Base-by-base conservation (phyloP, 805 yeast species). In the Saturnispora quitensis region DNA sequence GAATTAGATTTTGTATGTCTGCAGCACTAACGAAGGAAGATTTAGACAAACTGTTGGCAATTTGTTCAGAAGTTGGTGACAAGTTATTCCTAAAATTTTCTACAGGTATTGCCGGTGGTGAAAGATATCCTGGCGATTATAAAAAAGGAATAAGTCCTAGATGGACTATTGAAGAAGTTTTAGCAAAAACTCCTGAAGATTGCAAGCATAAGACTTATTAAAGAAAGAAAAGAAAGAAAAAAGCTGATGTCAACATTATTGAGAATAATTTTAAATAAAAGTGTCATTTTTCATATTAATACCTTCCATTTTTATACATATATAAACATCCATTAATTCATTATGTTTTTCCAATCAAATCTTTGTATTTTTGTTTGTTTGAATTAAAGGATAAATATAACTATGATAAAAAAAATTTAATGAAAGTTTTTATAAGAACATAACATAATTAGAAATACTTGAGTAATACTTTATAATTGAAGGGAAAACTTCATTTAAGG, bases 11-110 rank as follows among this genome's bases (percentile, higher is more conserved):
- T 61, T 93, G 99, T 74, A 84, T 93, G 60, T 85, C 95, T 50
- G 73, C 97, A 0, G 86, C 98, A 1, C 76, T 95, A 61, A 93
- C 96, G 33, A 93, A 93, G 70, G 91, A 86, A 61, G 99, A 93
- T 68, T 78, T 93, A 61, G 99, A 93, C 65, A 77, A 80, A 59
- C 75, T 89, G 40, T 73, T 90, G 59, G 76, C 77, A 48, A 82
- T 79, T 61, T 76, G 86, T 61, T 80, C 80, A 59, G 89, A 84
- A 60, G 76, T 89, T 48, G 98, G 97, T 50, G 93, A 87, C 60
- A 71, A 73, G 61, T 67, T 86, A 55, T 80, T 75, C 67, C 76
- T 90, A 66, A 90, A 89, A 65, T 81, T 84, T 61, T 78, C 87
- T 61, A 79, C 89, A 33, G 91, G 91, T 50, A 74, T 77, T 55